These are phyloP conservation scores for Aspergillus ellipticus DNA, from an alignment of 495 filamentous ascomycete genomes.

Conservation along the genomic window DNA sequence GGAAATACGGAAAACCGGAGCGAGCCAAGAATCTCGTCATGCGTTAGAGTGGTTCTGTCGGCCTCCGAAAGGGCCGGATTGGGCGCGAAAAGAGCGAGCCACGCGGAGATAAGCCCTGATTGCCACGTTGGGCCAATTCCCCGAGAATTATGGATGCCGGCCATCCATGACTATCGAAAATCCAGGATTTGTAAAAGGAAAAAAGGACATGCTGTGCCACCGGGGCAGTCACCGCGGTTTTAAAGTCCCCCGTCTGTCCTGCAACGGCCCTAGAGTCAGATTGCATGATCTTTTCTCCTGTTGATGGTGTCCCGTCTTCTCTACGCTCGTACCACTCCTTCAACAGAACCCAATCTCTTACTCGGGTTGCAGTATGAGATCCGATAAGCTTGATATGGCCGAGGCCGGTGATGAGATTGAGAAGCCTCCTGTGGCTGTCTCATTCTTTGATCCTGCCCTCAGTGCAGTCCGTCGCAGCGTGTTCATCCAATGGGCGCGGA, in stretches of 20 bases:
- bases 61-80: neutral
- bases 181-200: too few relatives aligned
- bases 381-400: neutral
- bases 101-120: neutral
- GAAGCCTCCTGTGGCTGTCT: conserved; percentile 37
- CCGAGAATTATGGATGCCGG: neutral
- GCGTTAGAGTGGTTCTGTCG: neutral
- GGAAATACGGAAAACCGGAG: neutral
- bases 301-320: neutral
- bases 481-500: conserved; percentile 31
- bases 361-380: neutral
- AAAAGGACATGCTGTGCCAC: neutral
- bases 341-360: neutral
- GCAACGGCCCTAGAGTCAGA: neutral
- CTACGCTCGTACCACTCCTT: neutral
- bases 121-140: neutral
- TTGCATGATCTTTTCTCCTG: neutral
- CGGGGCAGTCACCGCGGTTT: neutral
- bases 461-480: conserved; percentile 45
- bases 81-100: neutral
- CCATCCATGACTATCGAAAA: neutral
- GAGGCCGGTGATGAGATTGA: conserved; percentile 16
- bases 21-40: neutral
- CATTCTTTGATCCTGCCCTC: conserved; percentile 50
- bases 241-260: neutral